Evolutionary conservation across 306 rosid species (phyloP), one percentile per base, ranked within the genome.

Genomic region (Trichosanthes cucumerina): DNA sequence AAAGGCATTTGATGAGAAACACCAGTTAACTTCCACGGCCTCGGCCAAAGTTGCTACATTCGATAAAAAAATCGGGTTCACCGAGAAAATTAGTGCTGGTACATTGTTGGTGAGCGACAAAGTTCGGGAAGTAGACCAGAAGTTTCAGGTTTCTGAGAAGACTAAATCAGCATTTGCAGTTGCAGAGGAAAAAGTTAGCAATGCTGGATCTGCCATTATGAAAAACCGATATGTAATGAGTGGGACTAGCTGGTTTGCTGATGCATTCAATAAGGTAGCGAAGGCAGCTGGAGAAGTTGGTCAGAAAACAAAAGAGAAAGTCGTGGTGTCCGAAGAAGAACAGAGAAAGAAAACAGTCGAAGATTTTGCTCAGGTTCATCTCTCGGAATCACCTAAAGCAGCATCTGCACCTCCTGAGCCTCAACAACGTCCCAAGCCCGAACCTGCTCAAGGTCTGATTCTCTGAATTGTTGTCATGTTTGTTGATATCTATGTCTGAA

Each of bases 201-300:
- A n/a, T 38, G 97, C 97, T 47, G 98, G 98, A 78, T 89, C 98
- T 80, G 91, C 98, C 77, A 83, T 95, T n/a, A 95, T 95, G 98
- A 92, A 92, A 84, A 95, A 95, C 74, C 89, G 97, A 52, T 92
- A 88, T 31, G 75, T 95, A 39, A 86, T 89, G 80, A 92, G 92
- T 1, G 89, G 97, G 39, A 77, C 98, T 19, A 66, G 97, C 34
- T 95, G 97, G 98, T 97, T 95, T 11, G 83, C 97, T 0, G 97
- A 92, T 79, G 90, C 97, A 70, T 91, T 95, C 82, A 92, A 43
- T 49, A 89, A 76, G 88, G 97, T 95, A 77, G 84, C 96, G 13
- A 92, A 92, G 85, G 97, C 97, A 14, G 98, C 98, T 19, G 97
- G 85, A 73, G 98, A 95, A 33, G 98, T 92, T 52, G 91, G 97